Evolutionary conservation across 140 eudicot species (phyloP).

Genomic region (Cichorium intybus): DNA sequence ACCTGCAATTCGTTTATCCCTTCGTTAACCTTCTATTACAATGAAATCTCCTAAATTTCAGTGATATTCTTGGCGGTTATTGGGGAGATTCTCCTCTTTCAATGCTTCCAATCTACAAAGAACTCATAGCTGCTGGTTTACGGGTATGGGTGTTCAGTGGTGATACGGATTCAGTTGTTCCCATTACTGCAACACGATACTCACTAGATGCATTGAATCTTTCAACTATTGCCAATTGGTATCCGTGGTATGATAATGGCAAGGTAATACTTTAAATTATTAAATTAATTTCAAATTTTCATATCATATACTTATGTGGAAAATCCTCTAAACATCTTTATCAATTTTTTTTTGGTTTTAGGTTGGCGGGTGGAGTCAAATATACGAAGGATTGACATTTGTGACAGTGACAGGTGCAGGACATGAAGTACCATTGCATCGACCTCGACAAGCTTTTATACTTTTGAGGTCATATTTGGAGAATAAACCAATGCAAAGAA

Average conservation of each 20-base stretch:
- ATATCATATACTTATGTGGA: background rate
- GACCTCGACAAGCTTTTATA: slow-evolving; percentile 83
- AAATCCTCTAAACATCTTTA: background rate
- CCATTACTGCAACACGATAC: slow-evolving; percentile 84
- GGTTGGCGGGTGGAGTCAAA: slow-evolving; percentile 99
- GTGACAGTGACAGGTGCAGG: slow-evolving; percentile 97
- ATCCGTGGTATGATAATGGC: slow-evolving; percentile 79
- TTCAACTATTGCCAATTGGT: slow-evolving; percentile 72
- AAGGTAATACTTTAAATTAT: slow-evolving; percentile 49
- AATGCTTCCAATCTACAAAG: slow-evolving; percentile 89
- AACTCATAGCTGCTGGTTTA: slow-evolving; percentile 81
- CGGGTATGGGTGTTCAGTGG: slow-evolving; percentile 97
- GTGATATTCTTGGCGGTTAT: slow-evolving; percentile 72
- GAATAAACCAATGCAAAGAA: slow-evolving; percentile 73
- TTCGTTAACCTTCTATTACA: background rate
- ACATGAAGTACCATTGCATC: slow-evolving; percentile 94
- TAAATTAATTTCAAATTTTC: background rate
- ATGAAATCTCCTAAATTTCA: slow-evolving; percentile 23
- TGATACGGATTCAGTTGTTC: slow-evolving; percentile 91
- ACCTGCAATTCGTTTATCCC: background rate
- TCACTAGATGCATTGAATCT: slow-evolving; percentile 88
- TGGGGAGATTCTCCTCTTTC: slow-evolving; percentile 92
- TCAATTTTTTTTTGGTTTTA: slow-evolving; percentile 24
- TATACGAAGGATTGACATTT: slow-evolving; percentile 74
- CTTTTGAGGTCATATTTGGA: slow-evolving; percentile 79